A percentile compares a stretch with the other conserved stretches of the same genome.
phyloP scores from a whole-genome alignment of 306 rosid genomes.

The Ormosia semicastrata region DNA sequence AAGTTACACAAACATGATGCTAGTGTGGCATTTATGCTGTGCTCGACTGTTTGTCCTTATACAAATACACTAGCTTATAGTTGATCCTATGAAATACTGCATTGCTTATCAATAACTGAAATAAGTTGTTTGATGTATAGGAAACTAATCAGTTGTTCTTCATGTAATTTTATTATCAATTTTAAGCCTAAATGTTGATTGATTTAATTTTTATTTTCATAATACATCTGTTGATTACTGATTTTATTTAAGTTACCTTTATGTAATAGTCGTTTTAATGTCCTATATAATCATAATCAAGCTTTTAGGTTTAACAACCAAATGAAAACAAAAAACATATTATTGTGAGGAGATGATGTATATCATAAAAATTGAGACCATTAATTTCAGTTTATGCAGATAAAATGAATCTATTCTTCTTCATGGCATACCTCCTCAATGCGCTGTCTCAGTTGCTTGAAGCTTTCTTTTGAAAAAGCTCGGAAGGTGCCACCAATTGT shows the following conservation, averaged over 20 bases:
- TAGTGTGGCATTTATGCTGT: background rate
- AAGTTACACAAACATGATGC: background rate
- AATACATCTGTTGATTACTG: background rate
- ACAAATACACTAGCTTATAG: background rate
- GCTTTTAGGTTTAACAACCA: background rate
- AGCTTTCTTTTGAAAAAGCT: conserved; percentile 53
- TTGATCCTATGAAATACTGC: background rate
- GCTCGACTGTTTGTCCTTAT: background rate
- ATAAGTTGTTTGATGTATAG: background rate
- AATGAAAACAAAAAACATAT: background rate
- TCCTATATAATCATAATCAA: background rate
- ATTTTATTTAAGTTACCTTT: background rate
- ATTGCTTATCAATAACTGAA: background rate
- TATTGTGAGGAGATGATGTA: background rate
- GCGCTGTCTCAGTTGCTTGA: conserved; percentile 57
- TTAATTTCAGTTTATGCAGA: background rate
- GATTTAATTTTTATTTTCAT: background rate
- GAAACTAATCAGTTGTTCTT: background rate
- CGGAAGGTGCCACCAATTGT: conserved; percentile 79
- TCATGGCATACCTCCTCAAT: conserved; percentile 54
- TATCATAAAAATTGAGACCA: background rate
- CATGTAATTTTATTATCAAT: background rate
- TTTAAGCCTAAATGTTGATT: background rate
- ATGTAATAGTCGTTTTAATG: background rate
- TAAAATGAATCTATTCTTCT: background rate